Base-by-base conservation (phyloP, 805 yeast genomes). In the Pichia ethanolica region DNA sequence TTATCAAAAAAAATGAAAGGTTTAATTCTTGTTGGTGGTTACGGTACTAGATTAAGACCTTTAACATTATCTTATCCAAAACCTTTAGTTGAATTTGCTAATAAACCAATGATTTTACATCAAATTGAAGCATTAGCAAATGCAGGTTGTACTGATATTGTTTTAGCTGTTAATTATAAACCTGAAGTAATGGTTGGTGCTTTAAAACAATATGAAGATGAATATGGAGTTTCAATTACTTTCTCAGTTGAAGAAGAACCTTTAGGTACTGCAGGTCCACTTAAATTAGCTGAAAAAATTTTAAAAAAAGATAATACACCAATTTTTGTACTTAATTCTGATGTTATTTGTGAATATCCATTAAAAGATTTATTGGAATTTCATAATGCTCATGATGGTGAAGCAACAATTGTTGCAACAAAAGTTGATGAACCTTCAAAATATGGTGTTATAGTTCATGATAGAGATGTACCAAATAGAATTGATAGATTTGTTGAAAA, bases 1-100 rank as follows among this genome's bases (percentile, higher is more conserved):
- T 20, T 2, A 20, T 11, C 30, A 30, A 37, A 9, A 51, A 43
- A 26, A 20, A 89, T 89, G 97, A 89, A 89, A 78, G 97, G 96
- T 69, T 82, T 91, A 72, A 91, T 91, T 79, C 83, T 91, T 71
- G 98, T 91, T 63, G 99, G 99, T 69, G 99, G 99, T 73, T 93
- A 90, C 78, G 99, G 99, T 79, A 93, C 99, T 66, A 93, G 99
- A 78, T 86, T 93, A 77, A 90, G 99, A 82, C 99, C 99, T 56
- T 78, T 93, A 65, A 90, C 98, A 55, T 77, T 90, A 63, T 89
- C 97, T 52, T 79, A 84, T 57, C 98, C 98, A 70, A 90, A 90
- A 75, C 98, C 98, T 46, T 78, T 90, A 71, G 97, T 90, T 57
- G 98, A 91, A 75, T 93, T 93, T 66, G 99, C 87, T 70, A 93